A percentile compares a stretch with the other conserved stretches of the same genome.
Evolutionary conservation across 345 rosid species (phyloP).

Genomic region (Sapria himalayana): DNA sequence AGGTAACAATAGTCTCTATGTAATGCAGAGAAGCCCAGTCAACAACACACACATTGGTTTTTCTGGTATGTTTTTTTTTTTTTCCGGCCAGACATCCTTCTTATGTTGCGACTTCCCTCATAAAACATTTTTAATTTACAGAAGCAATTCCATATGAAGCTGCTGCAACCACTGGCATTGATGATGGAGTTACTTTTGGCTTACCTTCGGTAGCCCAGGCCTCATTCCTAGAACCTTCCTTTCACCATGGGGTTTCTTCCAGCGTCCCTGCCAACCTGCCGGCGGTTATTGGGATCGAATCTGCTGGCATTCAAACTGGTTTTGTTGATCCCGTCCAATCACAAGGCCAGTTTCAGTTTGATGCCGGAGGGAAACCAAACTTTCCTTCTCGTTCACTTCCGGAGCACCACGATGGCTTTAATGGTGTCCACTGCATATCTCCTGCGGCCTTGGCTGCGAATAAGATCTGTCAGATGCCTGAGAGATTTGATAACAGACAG

Average conservation of each 20-base stretch:
- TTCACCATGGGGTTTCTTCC: conserved; percentile 26
- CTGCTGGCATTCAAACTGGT: conserved; percentile 36
- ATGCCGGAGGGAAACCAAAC: conserved; percentile 25
- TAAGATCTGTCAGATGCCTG: conserved; percentile 21
- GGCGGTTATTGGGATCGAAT: conserved; percentile 32
- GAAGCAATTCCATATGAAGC: conserved; percentile 26
- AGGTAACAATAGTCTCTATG: conserved; percentile 12
- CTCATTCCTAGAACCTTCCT: conserved; percentile 34
- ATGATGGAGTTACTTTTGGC: conserved; percentile 34
- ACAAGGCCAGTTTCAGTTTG: conserved; percentile 31
- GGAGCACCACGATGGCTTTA: conserved; percentile 42
- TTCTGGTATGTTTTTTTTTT: conserved; percentile 17
- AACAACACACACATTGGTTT: conserved; percentile 12
- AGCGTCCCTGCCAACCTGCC: conserved; percentile 49
- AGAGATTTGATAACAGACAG: conserved; percentile 32
- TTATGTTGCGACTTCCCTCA: too few species aligned
- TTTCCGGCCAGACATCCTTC: conserved; percentile 1
- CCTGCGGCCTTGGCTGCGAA: conserved; percentile 25
- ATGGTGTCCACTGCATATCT: conserved; percentile 31
- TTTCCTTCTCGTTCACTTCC: conserved; percentile 66
- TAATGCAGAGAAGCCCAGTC: conserved; percentile 17
- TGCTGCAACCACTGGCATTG: conserved; percentile 23
- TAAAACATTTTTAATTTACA: conserved; percentile 10
- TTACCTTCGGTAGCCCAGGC: conserved; percentile 24
- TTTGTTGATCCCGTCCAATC: conserved; percentile 28